These are phyloP conservation scores for Ampelomyces quisqualis DNA, from an alignment of 2,329 filamentous ascomycete genomes.

Conservation along the genomic window DNA sequence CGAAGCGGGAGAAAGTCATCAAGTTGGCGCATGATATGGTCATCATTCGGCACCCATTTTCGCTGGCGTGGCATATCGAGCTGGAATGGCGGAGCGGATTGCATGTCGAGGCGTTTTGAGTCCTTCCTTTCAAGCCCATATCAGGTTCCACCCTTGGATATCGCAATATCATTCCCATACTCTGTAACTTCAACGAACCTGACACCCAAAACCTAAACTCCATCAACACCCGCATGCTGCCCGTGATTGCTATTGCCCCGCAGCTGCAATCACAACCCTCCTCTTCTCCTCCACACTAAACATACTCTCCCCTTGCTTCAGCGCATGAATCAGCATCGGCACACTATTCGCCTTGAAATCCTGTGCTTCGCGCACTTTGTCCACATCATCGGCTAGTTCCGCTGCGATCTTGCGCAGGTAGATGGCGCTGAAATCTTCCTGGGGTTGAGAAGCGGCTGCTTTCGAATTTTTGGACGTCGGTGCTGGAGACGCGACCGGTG, in stretches of 20 bases:
- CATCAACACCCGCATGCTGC: background rate
- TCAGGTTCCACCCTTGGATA: too few relatives aligned
- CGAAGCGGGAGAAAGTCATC: slow-evolving; percentile 71
- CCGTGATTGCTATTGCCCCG: slow-evolving; percentile 3
- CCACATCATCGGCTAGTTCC: slow-evolving; percentile 73
- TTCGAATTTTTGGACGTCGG: slow-evolving; percentile 8
- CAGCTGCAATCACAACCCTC: slow-evolving; percentile 40
- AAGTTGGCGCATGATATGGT: slow-evolving; percentile 89
- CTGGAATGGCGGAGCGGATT: slow-evolving; percentile 74
- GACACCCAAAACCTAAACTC: background rate
- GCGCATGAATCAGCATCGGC: slow-evolving; percentile 64
- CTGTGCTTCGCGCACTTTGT: slow-evolving; percentile 66
- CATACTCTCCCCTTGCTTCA: slow-evolving; percentile 66
- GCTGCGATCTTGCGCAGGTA: slow-evolving; percentile 69
- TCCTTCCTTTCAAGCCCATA: background rate
- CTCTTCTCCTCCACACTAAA: slow-evolving; percentile 59
- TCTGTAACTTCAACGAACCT: background rate
- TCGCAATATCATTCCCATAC: too few relatives aligned
- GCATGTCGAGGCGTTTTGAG: slow-evolving; percentile 33
- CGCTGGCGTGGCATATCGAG: slow-evolving; percentile 85
- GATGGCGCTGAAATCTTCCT: slow-evolving; percentile 58
- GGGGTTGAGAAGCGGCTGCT: slow-evolving; percentile 1
- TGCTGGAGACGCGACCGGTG: slow-evolving; percentile 5
- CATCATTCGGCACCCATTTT: slow-evolving; percentile 87
- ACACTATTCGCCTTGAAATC: slow-evolving; percentile 68